phyloP scores from a whole-genome alignment of 768 basidiomycete species.

The Fistulinella prunicolor region DNA sequence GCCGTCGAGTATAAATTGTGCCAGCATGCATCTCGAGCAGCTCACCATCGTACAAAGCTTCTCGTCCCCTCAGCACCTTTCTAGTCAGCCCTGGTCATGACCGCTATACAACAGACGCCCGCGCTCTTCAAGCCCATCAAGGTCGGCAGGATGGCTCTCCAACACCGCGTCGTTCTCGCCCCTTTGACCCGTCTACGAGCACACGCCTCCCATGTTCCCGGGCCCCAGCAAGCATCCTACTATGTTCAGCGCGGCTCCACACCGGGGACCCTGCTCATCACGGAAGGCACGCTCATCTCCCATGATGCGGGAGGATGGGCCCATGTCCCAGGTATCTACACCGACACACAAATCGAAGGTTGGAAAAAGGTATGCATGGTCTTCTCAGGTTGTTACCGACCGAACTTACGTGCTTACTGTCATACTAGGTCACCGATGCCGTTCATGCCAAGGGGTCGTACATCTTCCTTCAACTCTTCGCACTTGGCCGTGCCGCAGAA shows the following conservation, averaged over 20 bases:
- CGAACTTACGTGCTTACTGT: not conserved
- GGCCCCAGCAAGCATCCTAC: slow-evolving; percentile 40
- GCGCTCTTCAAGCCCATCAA: too few species aligned
- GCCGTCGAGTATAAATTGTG: not conserved
- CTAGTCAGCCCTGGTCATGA: not conserved
- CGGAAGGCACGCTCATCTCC: slow-evolving; percentile 56
- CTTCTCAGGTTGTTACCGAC: too few species aligned
- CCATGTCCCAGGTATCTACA: slow-evolving; percentile 64
- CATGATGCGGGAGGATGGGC: slow-evolving; percentile 45
- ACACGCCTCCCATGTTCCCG: slow-evolving; percentile 33
- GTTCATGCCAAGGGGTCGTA: slow-evolving; percentile 54
- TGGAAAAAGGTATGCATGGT: slow-evolving; percentile 44
- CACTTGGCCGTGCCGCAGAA: slow-evolving; percentile 50
- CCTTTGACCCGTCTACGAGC: slow-evolving; percentile 50
- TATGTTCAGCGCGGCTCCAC: slow-evolving; percentile 46
- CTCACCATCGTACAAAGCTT: not conserved
- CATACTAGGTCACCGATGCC: slow-evolving; percentile 46
- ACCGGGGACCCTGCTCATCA: slow-evolving; percentile 53
- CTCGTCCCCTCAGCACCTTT: not conserved
- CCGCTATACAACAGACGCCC: not conserved
- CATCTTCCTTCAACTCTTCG: slow-evolving; percentile 51
- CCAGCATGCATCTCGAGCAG: not conserved
- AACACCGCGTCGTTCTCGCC: slow-evolving; percentile 53
- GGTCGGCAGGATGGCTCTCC: slow-evolving; percentile 40
- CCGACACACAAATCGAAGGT: slow-evolving; percentile 48